phyloP scores from a whole-genome alignment of 2,329 filamentous ascomycete genomes.

The Penicillium nordicum region DNA sequence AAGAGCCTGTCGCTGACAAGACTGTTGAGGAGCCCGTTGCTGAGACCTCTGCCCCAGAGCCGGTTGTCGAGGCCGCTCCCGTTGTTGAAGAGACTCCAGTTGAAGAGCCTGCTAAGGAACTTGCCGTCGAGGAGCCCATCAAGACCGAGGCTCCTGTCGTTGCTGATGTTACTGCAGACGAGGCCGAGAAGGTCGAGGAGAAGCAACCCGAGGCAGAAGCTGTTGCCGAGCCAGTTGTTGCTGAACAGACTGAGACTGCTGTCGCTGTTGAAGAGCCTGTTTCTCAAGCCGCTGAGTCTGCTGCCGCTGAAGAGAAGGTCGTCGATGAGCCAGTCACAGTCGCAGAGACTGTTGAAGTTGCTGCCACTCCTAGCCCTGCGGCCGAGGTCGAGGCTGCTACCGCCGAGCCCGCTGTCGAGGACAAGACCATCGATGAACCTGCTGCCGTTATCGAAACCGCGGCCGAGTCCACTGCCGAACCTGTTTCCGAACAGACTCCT shows the following conservation, averaged over 20 bases:
- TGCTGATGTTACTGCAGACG: background rate
- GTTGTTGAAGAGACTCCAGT: constrained; percentile 3
- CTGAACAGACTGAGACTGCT: constrained; percentile 6
- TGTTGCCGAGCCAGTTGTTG: constrained; percentile 4
- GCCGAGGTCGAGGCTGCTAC: background rate
- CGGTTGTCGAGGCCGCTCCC: background rate
- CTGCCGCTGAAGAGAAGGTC: background rate
- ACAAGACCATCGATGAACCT: background rate
- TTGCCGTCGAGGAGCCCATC: background rate
- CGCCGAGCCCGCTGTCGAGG: background rate
- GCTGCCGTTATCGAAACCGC: background rate
- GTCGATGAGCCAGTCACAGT: constrained; percentile 1
- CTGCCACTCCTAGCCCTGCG: background rate
- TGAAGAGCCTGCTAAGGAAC: constrained; percentile 5
- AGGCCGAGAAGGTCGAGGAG: constrained; percentile 9
- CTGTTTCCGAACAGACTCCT: background rate
- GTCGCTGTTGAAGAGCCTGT: constrained; percentile 7
- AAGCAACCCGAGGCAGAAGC: constrained; percentile 1
- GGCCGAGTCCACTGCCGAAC: background rate
- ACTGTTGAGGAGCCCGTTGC: constrained; percentile 1
- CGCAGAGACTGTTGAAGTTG: background rate
- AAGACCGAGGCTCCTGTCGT: constrained; percentile 4
- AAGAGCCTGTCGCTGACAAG: constrained; percentile 8
- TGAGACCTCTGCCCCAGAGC: background rate
- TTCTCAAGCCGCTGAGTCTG: background rate